Evolutionary conservation across 2,329 filamentous ascomycete genomes (phyloP), one percentile per base, ranked within the genome.

Genomic region (Hypoxylon sp.): DNA sequence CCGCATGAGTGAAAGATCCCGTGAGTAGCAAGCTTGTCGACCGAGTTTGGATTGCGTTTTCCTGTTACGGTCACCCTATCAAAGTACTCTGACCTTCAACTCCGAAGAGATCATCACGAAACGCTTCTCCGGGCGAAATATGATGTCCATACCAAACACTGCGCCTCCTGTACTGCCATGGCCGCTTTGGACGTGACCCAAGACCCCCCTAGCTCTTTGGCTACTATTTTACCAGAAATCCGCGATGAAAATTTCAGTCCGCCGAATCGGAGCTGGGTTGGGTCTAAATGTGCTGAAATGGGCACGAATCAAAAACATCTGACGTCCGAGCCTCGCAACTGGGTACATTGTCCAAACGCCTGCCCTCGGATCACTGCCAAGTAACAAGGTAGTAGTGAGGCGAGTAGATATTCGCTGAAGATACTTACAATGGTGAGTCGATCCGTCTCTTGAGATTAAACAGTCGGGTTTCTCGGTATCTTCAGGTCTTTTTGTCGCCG

Each of bases 1-100:
- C 54, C 52, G 66, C 69, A 71, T 69, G 42, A 17, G 33, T 37
- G 58, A 61, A 37, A 58, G 69, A 57, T 67, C 63, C 37, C 66
- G 69, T 71, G 66, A 62, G 57, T 29, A 33, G 14, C 53, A 54
- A 58, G 22, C 14, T 35, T 14, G 19, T 52, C 55, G 50, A 42
- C 48, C 26, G 29, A 53, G 26, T 29, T 53, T 29, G 26, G 17
- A 61, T 51, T 59, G 52, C 37, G 35, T 48, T 66, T 66, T 37
- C 59, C 26, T 33, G 37, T 63, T 42, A 17, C 54, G 48, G 59
- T 58, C 22, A 51, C 22, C 37, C 29, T 54, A 31, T 47, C 47
- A 39, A 33, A 26, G 29, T 22, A 48, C 13, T 47, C 37, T 35
- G 5, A 29, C 19, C 35, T 4, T 22, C 24, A 13, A 17, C 29